A percentile compares a stretch with the other conserved stretches of the same genome.
phyloP scores from a whole-genome alignment of 2,329 filamentous ascomycete species.

The Lecanicillium sp. region DNA sequence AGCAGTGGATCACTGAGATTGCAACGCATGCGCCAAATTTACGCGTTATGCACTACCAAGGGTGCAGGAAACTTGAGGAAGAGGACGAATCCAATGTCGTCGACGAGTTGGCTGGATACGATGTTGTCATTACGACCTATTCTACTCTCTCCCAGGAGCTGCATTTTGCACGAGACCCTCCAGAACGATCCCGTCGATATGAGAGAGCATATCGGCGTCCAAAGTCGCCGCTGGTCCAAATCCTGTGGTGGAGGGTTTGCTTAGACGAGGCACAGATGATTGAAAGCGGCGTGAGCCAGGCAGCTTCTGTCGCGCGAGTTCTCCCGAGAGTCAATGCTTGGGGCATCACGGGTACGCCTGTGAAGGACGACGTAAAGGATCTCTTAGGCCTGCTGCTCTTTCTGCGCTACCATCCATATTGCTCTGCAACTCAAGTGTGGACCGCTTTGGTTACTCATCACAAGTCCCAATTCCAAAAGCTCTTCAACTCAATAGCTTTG shows the following conservation, averaged over 20 bases:
- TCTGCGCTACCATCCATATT: slow-evolving; percentile 70
- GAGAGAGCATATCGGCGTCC: slow-evolving; percentile 57
- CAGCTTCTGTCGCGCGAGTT: slow-evolving; percentile 69
- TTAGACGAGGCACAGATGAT: slow-evolving; percentile 85
- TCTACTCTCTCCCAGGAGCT: slow-evolving; percentile 71
- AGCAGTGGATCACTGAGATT: slow-evolving; percentile 57
- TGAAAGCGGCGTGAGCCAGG: slow-evolving; percentile 77
- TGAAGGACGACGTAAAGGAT: slow-evolving; percentile 71
- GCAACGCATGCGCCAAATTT: slow-evolving; percentile 49
- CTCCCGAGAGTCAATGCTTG: slow-evolving; percentile 83
- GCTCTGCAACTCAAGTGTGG: slow-evolving; percentile 58
- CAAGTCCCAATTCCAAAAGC: slow-evolving; percentile 54
- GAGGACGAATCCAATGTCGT: slow-evolving; percentile 32
- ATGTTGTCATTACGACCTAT: slow-evolving; percentile 59
- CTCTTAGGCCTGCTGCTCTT: slow-evolving; percentile 77
- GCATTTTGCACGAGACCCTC: slow-evolving; percentile 64
- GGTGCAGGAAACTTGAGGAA: slow-evolving; percentile 29
- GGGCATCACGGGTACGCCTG: slow-evolving; percentile 83
- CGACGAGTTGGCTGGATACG: slow-evolving; percentile 38
- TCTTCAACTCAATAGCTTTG: slow-evolving; percentile 68
- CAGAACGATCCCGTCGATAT: slow-evolving; percentile 59
- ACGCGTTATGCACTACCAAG: slow-evolving; percentile 48
- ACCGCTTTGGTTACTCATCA: slow-evolving; percentile 53
- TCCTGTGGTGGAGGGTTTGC: slow-evolving; percentile 82
- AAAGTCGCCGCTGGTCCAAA: slow-evolving; percentile 69